phyloP scores from a whole-genome alignment of 1,139 yeast genomes.

The Candida sp. region DNA sequence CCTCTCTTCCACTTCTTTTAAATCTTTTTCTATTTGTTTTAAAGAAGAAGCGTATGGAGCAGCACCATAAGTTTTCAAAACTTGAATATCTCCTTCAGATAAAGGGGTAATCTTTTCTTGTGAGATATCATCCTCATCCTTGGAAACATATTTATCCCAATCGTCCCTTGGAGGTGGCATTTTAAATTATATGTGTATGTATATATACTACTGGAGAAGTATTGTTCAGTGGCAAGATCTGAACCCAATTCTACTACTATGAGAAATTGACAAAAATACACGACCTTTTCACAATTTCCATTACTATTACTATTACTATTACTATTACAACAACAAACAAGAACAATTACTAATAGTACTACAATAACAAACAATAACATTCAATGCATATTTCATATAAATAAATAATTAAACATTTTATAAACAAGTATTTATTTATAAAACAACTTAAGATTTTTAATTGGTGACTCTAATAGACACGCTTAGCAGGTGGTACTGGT shows the following conservation, averaged over 20 bases:
- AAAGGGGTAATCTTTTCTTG: conserved; percentile 83
- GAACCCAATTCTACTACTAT: conserved; percentile 4
- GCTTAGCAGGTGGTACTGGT: conserved; percentile 94
- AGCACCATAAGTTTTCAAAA: conserved; percentile 92
- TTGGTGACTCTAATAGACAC: conserved; percentile 61
- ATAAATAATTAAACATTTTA: conserved; percentile 1
- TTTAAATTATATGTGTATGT: conserved; percentile 2
- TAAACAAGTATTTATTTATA: conserved; percentile 1
- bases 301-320: too few species aligned
- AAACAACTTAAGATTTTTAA: not conserved
- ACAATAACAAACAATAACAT: not conserved
- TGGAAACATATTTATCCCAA: conserved; percentile 96
- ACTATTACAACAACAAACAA: too few species aligned
- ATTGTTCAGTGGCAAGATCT: not conserved
- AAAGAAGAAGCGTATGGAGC: conserved; percentile 89
- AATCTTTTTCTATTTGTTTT: conserved; percentile 80
- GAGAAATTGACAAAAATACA: not conserved
- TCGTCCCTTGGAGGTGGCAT: conserved; percentile 90
- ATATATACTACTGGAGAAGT: too few species aligned
- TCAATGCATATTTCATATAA: conserved; percentile 3
- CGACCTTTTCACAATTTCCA: not conserved
- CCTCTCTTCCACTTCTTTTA: conserved; percentile 75
- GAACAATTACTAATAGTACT: too few species aligned
- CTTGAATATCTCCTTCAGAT: conserved; percentile 96
- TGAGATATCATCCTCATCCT: conserved; percentile 63